A percentile compares a stretch with the other conserved stretches of the same genome.
Evolutionary conservation across 176 grass and related monocot species (phyloP).

Genomic region (Bonia amplexicaulis): DNA sequence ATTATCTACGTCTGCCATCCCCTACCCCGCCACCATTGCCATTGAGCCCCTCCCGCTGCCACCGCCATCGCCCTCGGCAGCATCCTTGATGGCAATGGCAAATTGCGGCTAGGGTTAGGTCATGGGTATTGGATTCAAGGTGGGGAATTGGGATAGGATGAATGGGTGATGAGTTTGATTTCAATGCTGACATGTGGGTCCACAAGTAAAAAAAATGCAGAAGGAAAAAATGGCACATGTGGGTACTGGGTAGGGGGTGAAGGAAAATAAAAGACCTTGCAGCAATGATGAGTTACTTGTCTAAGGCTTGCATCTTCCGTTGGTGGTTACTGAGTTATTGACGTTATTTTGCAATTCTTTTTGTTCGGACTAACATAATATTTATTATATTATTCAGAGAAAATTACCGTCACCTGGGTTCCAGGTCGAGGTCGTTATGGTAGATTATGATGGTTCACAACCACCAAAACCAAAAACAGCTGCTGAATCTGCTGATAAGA

Average conservation of each 20-base stretch:
- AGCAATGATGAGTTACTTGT: neutral
- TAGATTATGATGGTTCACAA: constrained; percentile 70
- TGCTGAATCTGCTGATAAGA: constrained; percentile 25
- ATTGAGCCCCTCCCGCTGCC: neutral
- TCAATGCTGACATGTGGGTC: neutral
- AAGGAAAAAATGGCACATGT: neutral
- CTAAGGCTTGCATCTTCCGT: neutral
- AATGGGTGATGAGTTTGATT: neutral
- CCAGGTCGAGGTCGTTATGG: constrained; percentile 83
- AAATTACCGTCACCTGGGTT: constrained; percentile 90
- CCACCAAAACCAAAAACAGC: constrained; percentile 36
- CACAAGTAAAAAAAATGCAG: neutral
- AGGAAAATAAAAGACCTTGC: neutral
- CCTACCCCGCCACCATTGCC: neutral
- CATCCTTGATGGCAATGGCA: neutral
- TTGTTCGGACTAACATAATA: neutral
- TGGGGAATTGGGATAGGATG: neutral
- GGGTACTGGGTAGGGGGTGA: neutral
- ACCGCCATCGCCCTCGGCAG: neutral
- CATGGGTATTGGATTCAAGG: neutral
- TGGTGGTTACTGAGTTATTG: neutral
- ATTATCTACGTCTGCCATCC: neutral
- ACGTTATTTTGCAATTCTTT: neutral
- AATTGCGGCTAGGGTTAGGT: neutral
- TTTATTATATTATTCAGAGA: constrained; percentile 59